Evolutionary conservation across 306 rosid genomes (phyloP), one percentile per base, ranked within the genome.

Genomic region (Betula pendula): DNA sequence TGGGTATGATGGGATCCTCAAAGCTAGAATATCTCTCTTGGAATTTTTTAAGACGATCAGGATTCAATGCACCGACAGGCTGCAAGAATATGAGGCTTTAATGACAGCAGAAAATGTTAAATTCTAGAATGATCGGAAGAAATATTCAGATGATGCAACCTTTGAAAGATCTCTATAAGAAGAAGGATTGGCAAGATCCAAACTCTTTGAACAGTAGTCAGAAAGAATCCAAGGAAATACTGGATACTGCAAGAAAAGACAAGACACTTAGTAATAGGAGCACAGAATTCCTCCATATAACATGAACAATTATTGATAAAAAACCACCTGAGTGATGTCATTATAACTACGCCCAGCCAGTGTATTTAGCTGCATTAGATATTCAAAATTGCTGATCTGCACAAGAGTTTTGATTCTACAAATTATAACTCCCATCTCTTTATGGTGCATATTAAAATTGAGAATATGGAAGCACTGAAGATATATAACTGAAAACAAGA

Each of bases 321-420:
- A 72, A 70, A 79, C 86, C 58, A 95, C 98, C 98, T 95, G 99
- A 24, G 99, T 95, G 72, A 95, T 88, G 79, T 95, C 97, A 89
- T 95, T 95, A 85, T 95, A 95, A 86, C 96, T 91, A 72, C 99
- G 97, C 79, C 99, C 99, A 68, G 99, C 97, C 81, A 95, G 85
- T 70, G 99, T 92, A 85, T 95, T 95, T 69, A 95, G 97, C 88
- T 95, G 99, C 99, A 95, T 95, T 84, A 95, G 84, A 80, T 95
- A 95, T 74, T 95, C 99, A 71, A 95, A 95, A 88, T 95, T 95
- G 91, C 99, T 95, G 83, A 95, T 92, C 99, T 95, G 97, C 90
- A 88, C 50, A 87, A 77, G 35, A 49, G 76, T 76, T 72, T 69
- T 55, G 58, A 60, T 71, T 74, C 60, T 52, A 77, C 50, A 43